A percentile compares a stretch with the other conserved stretches of the same genome.
These are phyloP conservation scores for cucumber (Cucumis sativus) DNA, from an alignment of 306 rosid species.

Conservation along the genomic window Cucumber_9930_V3 NC_026657.2:31699001-31699500, in stretches of 20 bases:
- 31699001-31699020: neutral
- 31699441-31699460: slow-evolving; percentile 54
- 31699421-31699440: slow-evolving; percentile 62
- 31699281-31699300: neutral
- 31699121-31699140: slow-evolving; percentile 81
- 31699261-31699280: neutral
- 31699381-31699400: slow-evolving; percentile 57
- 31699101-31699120: slow-evolving; percentile 68
- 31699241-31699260: slow-evolving; percentile 1
- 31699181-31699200: neutral
- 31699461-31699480: slow-evolving; percentile 44
- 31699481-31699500: slow-evolving; percentile 44
- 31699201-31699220: neutral
- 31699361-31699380: slow-evolving; percentile 28
- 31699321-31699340: neutral
- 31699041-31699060: slow-evolving; percentile 10
- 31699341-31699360: neutral
- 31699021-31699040: neutral
- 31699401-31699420: slow-evolving; percentile 51
- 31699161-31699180: slow-evolving; percentile 3
- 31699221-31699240: neutral
- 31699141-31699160: slow-evolving; percentile 20
- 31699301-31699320: too few species aligned
- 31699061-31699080: slow-evolving; percentile 57
- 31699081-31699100: slow-evolving; percentile 65